Evolutionary conservation across 2,329 filamentous ascomycete species (phyloP).

Genomic region (Colletotrichum musicola): DNA sequence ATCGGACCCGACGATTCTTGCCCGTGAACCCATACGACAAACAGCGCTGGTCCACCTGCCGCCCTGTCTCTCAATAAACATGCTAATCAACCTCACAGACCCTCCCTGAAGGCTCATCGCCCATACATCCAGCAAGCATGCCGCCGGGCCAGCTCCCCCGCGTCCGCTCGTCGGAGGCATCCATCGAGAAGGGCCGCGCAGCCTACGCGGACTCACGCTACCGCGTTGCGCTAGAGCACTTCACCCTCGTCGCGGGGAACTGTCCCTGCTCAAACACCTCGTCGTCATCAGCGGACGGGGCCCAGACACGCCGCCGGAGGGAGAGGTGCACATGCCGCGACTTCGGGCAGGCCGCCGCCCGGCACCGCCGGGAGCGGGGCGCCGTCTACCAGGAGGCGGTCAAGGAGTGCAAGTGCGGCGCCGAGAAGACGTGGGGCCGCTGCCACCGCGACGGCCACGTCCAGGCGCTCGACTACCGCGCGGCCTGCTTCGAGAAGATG

Average conservation of each 20-base stretch:
- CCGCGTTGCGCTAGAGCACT: conserved; percentile 51
- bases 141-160: conserved; percentile 25
- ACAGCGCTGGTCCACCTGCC: not conserved
- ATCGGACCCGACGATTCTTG: too few species aligned
- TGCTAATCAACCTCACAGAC: not conserved
- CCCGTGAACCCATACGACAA: not conserved
- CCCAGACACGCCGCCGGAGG: conserved; percentile 47
- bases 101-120: not conserved
- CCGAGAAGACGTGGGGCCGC: conserved; percentile 53
- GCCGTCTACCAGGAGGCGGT: conserved; percentile 58
- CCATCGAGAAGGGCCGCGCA: conserved; percentile 49
- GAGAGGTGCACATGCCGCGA: conserved; percentile 56
- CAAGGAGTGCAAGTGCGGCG: conserved; percentile 53
- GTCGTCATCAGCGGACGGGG: not conserved
- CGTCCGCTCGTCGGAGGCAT: conserved; percentile 44
- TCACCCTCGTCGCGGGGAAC: conserved; percentile 45
- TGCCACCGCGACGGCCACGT: conserved; percentile 54
- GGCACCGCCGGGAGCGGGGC: conserved; percentile 47
- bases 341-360: conserved; percentile 45
- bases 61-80: not conserved
- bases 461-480: conserved; percentile 56
- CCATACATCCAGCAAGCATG: not conserved
- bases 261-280: conserved; percentile 29
- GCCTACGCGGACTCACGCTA: conserved; percentile 50
- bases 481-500: conserved; percentile 54